Evolutionary conservation across 768 basidiomycete genomes (phyloP).

Genomic region (Cantharellus anzutake): DNA sequence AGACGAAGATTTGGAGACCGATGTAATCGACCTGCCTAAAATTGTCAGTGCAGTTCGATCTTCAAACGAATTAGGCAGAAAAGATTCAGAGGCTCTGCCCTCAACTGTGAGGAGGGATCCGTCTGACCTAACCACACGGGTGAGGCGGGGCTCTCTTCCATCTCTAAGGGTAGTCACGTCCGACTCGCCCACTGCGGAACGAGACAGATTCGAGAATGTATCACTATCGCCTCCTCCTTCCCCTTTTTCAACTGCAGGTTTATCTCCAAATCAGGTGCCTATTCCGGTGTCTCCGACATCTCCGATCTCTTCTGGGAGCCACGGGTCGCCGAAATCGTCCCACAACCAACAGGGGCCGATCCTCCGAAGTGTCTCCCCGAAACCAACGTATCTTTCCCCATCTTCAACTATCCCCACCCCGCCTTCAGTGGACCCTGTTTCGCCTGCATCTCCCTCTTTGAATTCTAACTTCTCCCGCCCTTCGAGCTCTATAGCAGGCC

Average conservation of each 20-base stretch:
- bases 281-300: background rate
- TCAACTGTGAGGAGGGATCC: no score
- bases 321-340: background rate
- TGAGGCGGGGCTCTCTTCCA: no score
- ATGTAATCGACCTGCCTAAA: no score
- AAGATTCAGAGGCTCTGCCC: no score
- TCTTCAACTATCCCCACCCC: background rate
- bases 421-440: background rate
- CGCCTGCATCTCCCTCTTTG: background rate
- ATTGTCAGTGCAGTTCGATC: no score
- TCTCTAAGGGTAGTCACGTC: no score
- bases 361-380: background rate
- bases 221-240: background rate
- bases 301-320: background rate
- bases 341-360: no score
- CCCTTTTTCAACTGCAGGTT: background rate
- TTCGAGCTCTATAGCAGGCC: slow-evolving; percentile 11
- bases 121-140: no score
- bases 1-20: no score
- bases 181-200: background rate
- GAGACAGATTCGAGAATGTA: background rate
- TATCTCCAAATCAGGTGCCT: background rate
- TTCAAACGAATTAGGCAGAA: no score
- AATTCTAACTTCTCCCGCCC: background rate
- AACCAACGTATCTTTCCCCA: background rate